Conservation (phyloP, 116 monocot species). For the Posidonia oceanica region DNA sequence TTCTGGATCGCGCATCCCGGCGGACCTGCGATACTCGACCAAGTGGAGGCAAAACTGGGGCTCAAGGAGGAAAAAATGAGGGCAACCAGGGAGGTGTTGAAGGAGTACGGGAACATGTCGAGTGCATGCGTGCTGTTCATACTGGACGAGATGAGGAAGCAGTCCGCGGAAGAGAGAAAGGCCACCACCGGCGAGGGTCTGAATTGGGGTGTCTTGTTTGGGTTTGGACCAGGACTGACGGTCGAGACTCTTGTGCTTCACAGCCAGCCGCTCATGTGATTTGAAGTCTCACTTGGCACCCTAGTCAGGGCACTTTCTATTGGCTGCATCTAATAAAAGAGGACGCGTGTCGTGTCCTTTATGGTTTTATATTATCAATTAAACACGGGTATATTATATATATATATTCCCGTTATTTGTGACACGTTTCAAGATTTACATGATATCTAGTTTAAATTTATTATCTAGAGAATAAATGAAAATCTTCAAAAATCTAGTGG, state of each 20-base stretch:
- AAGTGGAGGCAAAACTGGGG: conserved; percentile 14
- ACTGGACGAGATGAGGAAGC: conserved; percentile 19
- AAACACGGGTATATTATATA: no score
- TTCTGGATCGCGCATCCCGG: conserved; percentile 22
- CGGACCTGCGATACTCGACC: conserved; percentile 13
- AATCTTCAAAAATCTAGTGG: no score
- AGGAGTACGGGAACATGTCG: conserved; percentile 4
- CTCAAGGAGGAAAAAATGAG: conserved; percentile 10
- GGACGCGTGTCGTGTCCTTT: no score
- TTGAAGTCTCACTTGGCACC: no score
- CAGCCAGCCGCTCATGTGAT: not conserved
- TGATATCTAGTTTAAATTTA: no score
- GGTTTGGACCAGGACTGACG: conserved; percentile 14
- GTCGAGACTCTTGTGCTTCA: conserved; percentile 10
- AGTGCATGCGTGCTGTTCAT: conserved; percentile 17
- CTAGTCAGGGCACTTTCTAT: no score
- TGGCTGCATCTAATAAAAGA: no score
- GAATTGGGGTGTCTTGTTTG: conserved; percentile 6
- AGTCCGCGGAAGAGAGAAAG: not conserved
- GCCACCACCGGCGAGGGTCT: conserved; percentile 11
- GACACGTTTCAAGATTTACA: no score
- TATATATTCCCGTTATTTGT: no score
- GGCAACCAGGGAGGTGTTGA: conserved; percentile 13
- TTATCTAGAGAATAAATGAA: no score
- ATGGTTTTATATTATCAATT: no score